Conservation (phyloP, 106 monocot genomes). For the Agapanthus africanus region DNA sequence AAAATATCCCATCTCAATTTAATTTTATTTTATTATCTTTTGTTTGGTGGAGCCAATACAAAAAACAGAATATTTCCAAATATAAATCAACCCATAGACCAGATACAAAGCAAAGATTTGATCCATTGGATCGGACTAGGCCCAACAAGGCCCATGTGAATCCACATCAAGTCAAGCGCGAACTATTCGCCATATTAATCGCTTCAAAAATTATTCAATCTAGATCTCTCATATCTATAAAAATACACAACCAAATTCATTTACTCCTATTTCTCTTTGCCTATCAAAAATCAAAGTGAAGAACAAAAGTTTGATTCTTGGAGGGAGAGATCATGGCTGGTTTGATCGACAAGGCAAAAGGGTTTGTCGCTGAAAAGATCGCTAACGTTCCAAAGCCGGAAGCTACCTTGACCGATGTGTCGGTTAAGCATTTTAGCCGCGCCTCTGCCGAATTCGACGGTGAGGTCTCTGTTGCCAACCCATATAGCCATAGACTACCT, state of each 20-base stretch:
- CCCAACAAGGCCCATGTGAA: too few species aligned
- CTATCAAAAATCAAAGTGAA: background rate
- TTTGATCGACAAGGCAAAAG: constrained; percentile 69
- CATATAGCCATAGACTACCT: constrained; percentile 57
- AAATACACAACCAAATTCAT: background rate
- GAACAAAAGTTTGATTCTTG: background rate
- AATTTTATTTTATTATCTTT: too few species aligned
- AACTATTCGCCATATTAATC: background rate
- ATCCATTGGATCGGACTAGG: too few species aligned
- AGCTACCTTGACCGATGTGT: constrained; percentile 45
- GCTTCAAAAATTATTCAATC: background rate
- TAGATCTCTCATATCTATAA: background rate
- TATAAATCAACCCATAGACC: too few species aligned
- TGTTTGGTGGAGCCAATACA: too few species aligned
- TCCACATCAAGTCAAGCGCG: background rate
- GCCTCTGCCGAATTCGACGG: constrained; percentile 34
- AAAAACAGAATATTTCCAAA: too few species aligned
- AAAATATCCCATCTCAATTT: too few species aligned
- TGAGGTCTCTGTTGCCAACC: constrained; percentile 63
- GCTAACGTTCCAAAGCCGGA: constrained; percentile 73
- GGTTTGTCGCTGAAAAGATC: constrained; percentile 69
- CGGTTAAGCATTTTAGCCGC: constrained; percentile 35
- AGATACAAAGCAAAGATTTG: too few species aligned
- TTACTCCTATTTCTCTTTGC: background rate
- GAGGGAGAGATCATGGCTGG: constrained; percentile 28